A percentile compares a stretch with the other conserved stretches of the same genome.
phyloP scores from a whole-genome alignment of 2,329 filamentous ascomycete species.

The Talaromyces albobiverticillius region DNA sequence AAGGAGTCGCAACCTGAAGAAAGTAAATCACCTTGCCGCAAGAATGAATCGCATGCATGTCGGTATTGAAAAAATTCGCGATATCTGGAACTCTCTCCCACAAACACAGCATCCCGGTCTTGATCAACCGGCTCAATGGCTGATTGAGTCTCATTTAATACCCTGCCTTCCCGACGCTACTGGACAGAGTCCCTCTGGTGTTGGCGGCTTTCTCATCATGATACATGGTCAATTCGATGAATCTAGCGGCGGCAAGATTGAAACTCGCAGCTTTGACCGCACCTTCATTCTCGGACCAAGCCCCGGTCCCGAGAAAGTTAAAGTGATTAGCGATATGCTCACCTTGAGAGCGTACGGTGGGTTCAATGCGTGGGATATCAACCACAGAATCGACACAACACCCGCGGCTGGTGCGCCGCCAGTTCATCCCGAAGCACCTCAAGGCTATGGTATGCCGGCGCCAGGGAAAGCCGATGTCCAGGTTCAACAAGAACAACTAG shows the following conservation, averaged over 20 bases:
- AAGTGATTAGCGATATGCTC: slow-evolving; percentile 77
- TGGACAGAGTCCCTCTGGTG: slow-evolving; percentile 61
- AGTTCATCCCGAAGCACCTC: slow-evolving; percentile 29
- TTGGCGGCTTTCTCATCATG: slow-evolving; percentile 73
- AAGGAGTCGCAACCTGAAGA: slow-evolving; percentile 73
- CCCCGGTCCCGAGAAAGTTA: slow-evolving; percentile 61
- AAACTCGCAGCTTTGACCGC: slow-evolving; percentile 74
- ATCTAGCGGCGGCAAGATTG: slow-evolving; percentile 57
- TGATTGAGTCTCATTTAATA: slow-evolving; percentile 76
- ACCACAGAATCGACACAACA: slow-evolving; percentile 33
- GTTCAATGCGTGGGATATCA: slow-evolving; percentile 48
- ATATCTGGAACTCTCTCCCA: slow-evolving; percentile 69
- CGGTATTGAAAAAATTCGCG: slow-evolving; percentile 63
- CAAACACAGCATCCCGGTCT: slow-evolving; percentile 70
- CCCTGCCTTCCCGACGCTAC: slow-evolving; percentile 68
- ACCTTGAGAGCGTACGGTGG: slow-evolving; percentile 67
- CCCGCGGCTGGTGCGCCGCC: slow-evolving; percentile 24
- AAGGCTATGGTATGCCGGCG: slow-evolving; percentile 39
- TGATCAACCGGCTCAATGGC: slow-evolving; percentile 67
- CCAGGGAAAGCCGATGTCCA: slow-evolving; percentile 48
- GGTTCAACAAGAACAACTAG: slow-evolving; percentile 66
- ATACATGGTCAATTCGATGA: slow-evolving; percentile 87
- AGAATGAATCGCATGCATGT: slow-evolving; percentile 65
- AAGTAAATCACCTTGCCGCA: slow-evolving; percentile 60
- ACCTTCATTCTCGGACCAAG: slow-evolving; percentile 77